Base-by-base conservation (phyloP, 805 yeast species). In the Lipomyces chichibuensis region DNA sequence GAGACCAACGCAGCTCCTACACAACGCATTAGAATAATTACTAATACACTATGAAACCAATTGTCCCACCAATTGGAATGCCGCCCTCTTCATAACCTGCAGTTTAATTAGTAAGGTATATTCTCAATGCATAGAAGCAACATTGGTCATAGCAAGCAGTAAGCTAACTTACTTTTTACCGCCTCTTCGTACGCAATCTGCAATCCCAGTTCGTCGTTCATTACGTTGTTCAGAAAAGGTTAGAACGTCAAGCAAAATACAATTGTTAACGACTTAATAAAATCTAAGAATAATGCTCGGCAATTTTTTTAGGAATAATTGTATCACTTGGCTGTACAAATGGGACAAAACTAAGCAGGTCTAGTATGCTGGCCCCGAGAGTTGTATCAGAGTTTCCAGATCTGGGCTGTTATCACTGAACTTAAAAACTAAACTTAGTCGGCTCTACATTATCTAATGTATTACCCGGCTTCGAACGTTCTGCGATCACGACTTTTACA, bases 31-130 rank as follows among this genome's bases (percentile, higher is more conserved):
- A 43, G 49, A 17, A 2, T 11, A n/a, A n/a, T 43, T 43, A n/a
- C 23, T 6, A 7, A 43, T n/a, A 7, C 9, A 7, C 17, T 17
- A 56, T 75, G 73, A 70, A 83, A 33, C 14, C 17, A 25, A 54
- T 17, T 13, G 32, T 14, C 61, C 17, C 49, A 69, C 71, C 91
- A 67, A 92, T 92, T 3, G 97, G 97, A 32, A 92, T 88, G 59
- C 97, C 98, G n/a, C 96, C 96, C 78, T 92, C 96, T 4, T 78
- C 81, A 73, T 82, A 85, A 59, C 93, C 90, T 87, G 14, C 23
- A n/a, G 2, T 17, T 13, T 35, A 20, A 17, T 8, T 14, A 49
- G 57, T 33, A 27, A 9, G 5, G 39, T 14, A 43, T n/a, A 43
- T 14, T 37, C 43, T 37, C 43, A 37, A 37, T 1, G 17, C 17